Evolutionary conservation across 208 protist species (phyloP).

Genomic region (Crithidia sp.): DNA sequence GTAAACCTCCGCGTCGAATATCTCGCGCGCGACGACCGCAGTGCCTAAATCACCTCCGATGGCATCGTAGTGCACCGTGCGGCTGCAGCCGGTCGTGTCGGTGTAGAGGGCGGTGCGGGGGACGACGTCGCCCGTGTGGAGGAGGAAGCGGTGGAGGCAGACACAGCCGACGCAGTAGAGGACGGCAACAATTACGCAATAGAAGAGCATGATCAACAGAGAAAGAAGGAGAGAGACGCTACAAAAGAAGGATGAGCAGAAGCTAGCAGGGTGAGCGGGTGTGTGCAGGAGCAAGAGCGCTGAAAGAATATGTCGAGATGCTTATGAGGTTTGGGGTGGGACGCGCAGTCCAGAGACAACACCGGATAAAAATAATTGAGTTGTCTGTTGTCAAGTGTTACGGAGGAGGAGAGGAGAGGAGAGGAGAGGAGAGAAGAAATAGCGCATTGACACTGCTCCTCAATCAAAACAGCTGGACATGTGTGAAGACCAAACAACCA

Average conservation of each 20-base stretch:
- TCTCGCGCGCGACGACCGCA: constrained; percentile 40
- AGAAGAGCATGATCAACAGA: neutral
- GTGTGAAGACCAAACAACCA: too few species aligned
- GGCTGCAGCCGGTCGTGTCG: neutral
- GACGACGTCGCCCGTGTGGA: constrained; percentile 20
- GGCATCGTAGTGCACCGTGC: constrained; percentile 10
- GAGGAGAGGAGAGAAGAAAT: too few species aligned
- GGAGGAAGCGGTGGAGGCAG: constrained; percentile 17
- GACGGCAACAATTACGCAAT: neutral
- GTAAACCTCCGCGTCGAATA: constrained; percentile 43
- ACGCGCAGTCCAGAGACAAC: too few species aligned
- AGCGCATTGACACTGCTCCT: too few species aligned
- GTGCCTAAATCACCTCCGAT: constrained; percentile 41
- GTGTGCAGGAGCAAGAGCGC: too few species aligned
- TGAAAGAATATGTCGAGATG: too few species aligned
- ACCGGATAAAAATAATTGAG: too few species aligned
- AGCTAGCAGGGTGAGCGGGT: too few species aligned
- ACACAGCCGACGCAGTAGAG: constrained; percentile 17
- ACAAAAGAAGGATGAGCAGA: neutral
- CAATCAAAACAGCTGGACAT: too few species aligned
- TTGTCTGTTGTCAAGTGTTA: too few species aligned
- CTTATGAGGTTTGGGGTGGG: too few species aligned
- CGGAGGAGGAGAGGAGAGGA: too few species aligned
- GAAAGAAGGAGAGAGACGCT: neutral
- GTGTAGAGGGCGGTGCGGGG: neutral